Base-by-base conservation (phyloP, 2,329 filamentous ascomycete genomes). In the Hypoxylon sp. region DNA sequence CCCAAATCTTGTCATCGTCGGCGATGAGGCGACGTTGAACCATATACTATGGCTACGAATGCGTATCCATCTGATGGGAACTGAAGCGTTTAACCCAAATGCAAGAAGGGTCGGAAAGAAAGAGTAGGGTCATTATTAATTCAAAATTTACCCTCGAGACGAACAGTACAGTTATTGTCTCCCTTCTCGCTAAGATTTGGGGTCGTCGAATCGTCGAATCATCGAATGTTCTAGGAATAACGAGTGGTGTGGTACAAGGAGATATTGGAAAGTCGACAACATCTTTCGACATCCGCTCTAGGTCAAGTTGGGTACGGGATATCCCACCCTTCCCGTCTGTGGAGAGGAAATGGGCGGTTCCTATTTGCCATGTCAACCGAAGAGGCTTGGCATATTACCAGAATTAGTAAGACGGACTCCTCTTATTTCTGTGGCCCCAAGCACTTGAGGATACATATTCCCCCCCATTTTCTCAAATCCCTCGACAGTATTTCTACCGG, bases 271-370 rank as follows among this genome's bases (percentile, higher is more conserved):
- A 31, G 24, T 62, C 52, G 29, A 51, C 52, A 19, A 33, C 42
- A 50, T 22, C 62, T 42, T 46, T 67, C 17, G 46, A 59, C 50
- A 51, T 68, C 24, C 31, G 33, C 29, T 58, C 57, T 67, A 61
- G 52, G 44, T 58, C 57, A 39, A 50, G 48, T 69, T 67, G 46
- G 66, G 69, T 68, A 69, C 69, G 53, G 60, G 54, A 39, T 39
- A 71, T 61, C 58, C 69, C 66, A 66, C 65, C 57, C 60, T 70
- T 71, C 67, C 69, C 69, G 69, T 65, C 57, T 71, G 67, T 67
- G 69, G 69, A 71, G 69, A 66, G 60, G 56, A 56, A 65, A 68
- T 66, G 58, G 42, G 35, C 19, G 37, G 29, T 19, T 69, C 61
- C 63, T 63, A 70, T 70, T 67, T 61, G 66, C 61, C 67, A 65